Evolutionary conservation across 2,329 filamentous ascomycete genomes (phyloP).

Genomic region (Talaromyces sp.): DNA sequence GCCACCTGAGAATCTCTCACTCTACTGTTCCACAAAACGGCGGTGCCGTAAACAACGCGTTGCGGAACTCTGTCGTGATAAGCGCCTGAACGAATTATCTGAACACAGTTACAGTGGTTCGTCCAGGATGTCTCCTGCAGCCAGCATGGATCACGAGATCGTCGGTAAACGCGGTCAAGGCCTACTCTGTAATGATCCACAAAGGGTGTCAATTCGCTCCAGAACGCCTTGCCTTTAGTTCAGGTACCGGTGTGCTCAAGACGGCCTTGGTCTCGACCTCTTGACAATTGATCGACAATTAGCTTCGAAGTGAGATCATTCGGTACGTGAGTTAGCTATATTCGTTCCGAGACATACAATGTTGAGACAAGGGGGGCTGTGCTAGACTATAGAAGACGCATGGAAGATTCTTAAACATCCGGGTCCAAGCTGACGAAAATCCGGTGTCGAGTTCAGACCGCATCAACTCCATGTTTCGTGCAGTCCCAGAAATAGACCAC

Average conservation of each 20-base stretch:
- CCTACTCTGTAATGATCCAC: conserved; percentile 49
- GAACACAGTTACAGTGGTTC: background rate
- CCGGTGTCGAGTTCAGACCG: conserved; percentile 57
- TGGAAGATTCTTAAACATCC: conserved; percentile 63
- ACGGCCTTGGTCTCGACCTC: conserved; percentile 56
- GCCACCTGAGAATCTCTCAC: conserved; percentile 32
- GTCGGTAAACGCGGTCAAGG: conserved; percentile 69
- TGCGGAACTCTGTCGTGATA: conserved; percentile 38
- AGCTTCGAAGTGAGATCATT: conserved; percentile 32
- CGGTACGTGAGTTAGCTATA: conserved; percentile 67
- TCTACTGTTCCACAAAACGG: background rate
- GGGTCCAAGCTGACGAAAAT: conserved; percentile 77
- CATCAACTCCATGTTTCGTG: conserved; percentile 19
- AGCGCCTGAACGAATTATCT: background rate
- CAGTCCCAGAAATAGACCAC: conserved; percentile 9
- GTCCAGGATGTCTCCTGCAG: conserved; percentile 1
- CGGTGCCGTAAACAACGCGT: conserved; percentile 19
- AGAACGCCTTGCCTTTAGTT: conserved; percentile 40
- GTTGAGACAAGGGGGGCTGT: conserved; percentile 14
- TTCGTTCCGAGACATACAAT: background rate
- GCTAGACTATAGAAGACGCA: conserved; percentile 18
- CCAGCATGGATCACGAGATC: conserved; percentile 47
- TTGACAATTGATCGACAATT: conserved; percentile 36
- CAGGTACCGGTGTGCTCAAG: conserved; percentile 57
- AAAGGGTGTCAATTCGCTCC: background rate